phyloP scores from a whole-genome alignment of 2,329 filamentous ascomycete genomes.

The Endothia cerciana region DNA sequence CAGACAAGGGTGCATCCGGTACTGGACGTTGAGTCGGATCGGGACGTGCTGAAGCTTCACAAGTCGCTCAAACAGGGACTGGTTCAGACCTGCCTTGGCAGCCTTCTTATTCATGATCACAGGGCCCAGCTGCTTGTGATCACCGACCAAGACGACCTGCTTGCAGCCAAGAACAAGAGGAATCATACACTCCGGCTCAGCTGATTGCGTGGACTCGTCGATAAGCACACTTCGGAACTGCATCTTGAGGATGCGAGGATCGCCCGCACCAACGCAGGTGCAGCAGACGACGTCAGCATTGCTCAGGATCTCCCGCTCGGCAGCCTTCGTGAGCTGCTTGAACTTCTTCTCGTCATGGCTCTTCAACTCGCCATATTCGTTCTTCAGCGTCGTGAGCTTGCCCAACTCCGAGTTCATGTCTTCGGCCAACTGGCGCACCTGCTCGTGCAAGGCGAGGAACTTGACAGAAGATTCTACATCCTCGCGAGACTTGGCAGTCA shows the following conservation, averaged over 20 bases:
- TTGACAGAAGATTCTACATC: slow-evolving; percentile 98
- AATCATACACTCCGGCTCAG: slow-evolving; percentile 98
- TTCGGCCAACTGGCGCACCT: slow-evolving; percentile 81
- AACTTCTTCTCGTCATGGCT: slow-evolving; percentile 98
- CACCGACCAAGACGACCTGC: slow-evolving; percentile 96
- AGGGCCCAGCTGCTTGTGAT: slow-evolving; percentile 96
- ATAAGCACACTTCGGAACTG: slow-evolving; percentile 98
- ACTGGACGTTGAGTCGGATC: slow-evolving; percentile 94
- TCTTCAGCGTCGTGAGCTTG: slow-evolving; percentile 92
- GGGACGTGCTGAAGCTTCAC: slow-evolving; percentile 89
- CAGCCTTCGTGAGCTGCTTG: slow-evolving; percentile 90
- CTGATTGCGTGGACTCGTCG: slow-evolving; percentile 97
- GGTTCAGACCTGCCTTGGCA: slow-evolving; percentile 94
- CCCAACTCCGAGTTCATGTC: slow-evolving; percentile 92
- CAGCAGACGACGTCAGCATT: slow-evolving; percentile 99
- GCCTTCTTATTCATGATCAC: slow-evolving; percentile 99
- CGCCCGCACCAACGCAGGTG: slow-evolving; percentile 95
- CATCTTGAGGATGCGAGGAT: slow-evolving; percentile 93
- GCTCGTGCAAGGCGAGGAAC: slow-evolving; percentile 93
- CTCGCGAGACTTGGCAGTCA: slow-evolving; percentile 98
- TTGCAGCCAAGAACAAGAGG: slow-evolving; percentile 96
- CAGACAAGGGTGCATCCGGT: slow-evolving; percentile 97
- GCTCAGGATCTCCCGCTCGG: slow-evolving; percentile 90
- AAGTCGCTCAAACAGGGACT: slow-evolving; percentile 96
- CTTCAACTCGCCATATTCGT: slow-evolving; percentile 85